A percentile compares a stretch with the other conserved stretches of the same genome.
phyloP scores from a whole-genome alignment of 2,329 filamentous ascomycete genomes.

The Alternaria brassicae region DNA sequence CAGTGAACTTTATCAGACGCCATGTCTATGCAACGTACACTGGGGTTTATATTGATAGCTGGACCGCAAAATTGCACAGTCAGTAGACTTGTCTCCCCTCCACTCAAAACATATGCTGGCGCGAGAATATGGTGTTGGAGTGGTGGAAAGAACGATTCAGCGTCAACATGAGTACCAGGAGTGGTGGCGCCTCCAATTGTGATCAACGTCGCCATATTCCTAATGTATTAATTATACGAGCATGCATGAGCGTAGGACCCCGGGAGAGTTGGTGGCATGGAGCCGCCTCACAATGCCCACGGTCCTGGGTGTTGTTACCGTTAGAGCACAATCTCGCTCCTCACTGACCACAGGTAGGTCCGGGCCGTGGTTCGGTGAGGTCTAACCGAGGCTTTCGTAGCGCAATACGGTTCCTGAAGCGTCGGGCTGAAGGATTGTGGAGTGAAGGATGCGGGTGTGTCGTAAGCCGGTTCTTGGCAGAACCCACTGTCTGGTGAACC shows the following conservation, averaged over 20 bases:
- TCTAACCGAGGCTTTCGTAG: neutral
- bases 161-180: neutral
- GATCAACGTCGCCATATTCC: neutral
- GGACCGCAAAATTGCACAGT: neutral
- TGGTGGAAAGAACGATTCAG: constrained; percentile 2
- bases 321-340: neutral
- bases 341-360: neutral
- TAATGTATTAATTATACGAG: neutral
- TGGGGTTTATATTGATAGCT: no score
- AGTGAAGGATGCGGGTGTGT: constrained; percentile 3
- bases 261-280: neutral
- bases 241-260: neutral
- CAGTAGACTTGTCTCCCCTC: neutral
- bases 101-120: neutral
- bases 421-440: neutral
- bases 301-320: neutral
- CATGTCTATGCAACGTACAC: neutral
- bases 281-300: neutral
- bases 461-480: constrained; percentile 9
- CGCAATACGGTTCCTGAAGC: neutral
- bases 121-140: neutral
- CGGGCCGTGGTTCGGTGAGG: neutral
- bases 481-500: no score
- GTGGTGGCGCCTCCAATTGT: neutral
- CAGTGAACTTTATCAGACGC: neutral